phyloP scores from a whole-genome alignment of 768 basidiomycete genomes.

The Psilocybe sp. region DNA sequence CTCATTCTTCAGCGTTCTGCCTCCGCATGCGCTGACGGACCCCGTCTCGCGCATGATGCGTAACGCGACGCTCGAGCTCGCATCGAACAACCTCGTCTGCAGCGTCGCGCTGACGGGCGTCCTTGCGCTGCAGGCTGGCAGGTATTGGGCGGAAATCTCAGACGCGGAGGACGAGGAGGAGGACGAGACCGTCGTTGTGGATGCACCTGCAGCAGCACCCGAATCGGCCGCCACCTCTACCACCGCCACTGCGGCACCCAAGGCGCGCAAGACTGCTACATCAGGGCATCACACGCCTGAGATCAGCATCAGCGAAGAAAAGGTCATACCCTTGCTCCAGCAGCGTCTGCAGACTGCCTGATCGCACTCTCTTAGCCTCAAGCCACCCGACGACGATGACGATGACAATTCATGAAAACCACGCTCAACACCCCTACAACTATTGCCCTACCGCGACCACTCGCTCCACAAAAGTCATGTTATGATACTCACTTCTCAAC shows the following conservation, averaged over 20 bases:
- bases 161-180: constrained; percentile 61
- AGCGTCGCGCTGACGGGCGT: constrained; percentile 89
- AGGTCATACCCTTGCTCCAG: constrained; percentile 27
- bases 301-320: constrained; percentile 22
- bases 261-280: constrained; percentile 25
- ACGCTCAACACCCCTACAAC: no score
- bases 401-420: no score
- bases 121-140: constrained; percentile 75
- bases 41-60: constrained; percentile 65
- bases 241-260: constrained; percentile 1
- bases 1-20: constrained; percentile 57
- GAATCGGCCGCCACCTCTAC: not conserved
- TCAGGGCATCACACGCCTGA: constrained; percentile 26
- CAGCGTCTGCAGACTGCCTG: constrained; percentile 21
- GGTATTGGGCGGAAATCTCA: constrained; percentile 80
- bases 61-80: constrained; percentile 69
- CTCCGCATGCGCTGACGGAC: constrained; percentile 46
- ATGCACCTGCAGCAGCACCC: constrained; percentile 14
- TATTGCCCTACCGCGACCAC: no score
- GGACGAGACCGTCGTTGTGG: constrained; percentile 31
- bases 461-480: no score
- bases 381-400: not conserved
- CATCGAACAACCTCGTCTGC: constrained; percentile 81
- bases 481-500: no score
- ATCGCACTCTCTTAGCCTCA: constrained; percentile 4